These are phyloP conservation scores for Seminavis robusta DNA, from an alignment of 108 stramenopile genomes.

Conservation along the genomic window DNA sequence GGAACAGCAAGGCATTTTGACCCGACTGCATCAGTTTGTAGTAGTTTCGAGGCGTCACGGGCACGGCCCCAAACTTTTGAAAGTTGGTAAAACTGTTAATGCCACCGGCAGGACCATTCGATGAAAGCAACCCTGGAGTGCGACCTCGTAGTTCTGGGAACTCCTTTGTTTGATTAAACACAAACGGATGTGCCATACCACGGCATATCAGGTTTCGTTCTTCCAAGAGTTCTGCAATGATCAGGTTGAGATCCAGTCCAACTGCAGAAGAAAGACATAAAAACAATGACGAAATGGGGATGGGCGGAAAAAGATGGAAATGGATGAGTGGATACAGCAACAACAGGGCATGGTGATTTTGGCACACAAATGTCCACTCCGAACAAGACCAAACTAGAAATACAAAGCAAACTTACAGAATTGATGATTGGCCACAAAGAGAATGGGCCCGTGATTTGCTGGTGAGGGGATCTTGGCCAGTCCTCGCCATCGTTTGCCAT, in stretches of 20 bases:
- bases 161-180: conserved; percentile 32
- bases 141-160: conserved; percentile 37
- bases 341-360: too few relatives aligned
- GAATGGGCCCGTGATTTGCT: conserved; percentile 38
- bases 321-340: too few relatives aligned
- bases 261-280: conserved; percentile 1
- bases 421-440: conserved; percentile 92
- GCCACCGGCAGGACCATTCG: too few relatives aligned
- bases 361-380: too few relatives aligned
- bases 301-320: too few relatives aligned
- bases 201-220: conserved; percentile 18
- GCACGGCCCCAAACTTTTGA: conserved; percentile 86
- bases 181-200: conserved; percentile 83
- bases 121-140: conserved; percentile 33
- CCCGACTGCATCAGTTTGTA: conserved; percentile 81
- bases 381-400: background rate
- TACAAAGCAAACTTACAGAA: conserved; percentile 36
- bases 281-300: background rate
- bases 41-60: conserved; percentile 88
- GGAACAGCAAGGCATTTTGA: conserved; percentile 85
- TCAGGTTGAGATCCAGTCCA: conserved; percentile 66
- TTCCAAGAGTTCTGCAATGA: conserved; percentile 66
- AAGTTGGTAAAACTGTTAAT: conserved; percentile 40
- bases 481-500: conserved; percentile 61
- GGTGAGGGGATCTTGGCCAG: conserved; percentile 41